phyloP scores from a whole-genome alignment of 176 grass and related monocot genomes.

The Hordeum marinum region DNA sequence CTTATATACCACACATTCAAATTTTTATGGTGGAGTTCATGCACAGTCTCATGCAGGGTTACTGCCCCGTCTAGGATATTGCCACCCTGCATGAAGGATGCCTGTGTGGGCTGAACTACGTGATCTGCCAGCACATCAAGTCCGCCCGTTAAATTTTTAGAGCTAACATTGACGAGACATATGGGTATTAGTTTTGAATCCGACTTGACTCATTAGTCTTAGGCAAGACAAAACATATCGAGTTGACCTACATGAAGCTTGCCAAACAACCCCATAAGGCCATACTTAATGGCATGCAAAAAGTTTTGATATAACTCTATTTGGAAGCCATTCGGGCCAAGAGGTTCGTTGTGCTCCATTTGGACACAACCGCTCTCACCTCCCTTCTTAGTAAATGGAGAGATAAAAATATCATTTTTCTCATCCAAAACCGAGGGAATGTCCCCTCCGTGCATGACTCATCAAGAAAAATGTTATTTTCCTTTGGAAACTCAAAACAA shows the following conservation, averaged over 20 bases:
- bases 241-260: not conserved
- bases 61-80: not conserved
- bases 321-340: not conserved
- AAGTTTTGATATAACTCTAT: not conserved
- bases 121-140: not conserved
- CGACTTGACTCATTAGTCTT: not conserved
- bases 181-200: not conserved
- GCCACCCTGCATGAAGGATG: not conserved
- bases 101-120: not conserved
- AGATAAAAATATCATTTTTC: not conserved
- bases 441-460: not conserved
- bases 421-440: not conserved
- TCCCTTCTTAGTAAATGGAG: not conserved
- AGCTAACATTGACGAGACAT: not conserved
- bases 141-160: not conserved
- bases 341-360: not conserved
- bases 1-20: not conserved
- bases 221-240: not conserved
- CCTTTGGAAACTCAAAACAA: not conserved
- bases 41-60: not conserved
- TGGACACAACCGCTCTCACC: not conserved
- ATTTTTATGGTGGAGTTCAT: not conserved
- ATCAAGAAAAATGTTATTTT: not conserved
- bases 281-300: not conserved
- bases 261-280: not conserved